Conservation (phyloP, 768 basidiomycete species). For the Lactifluus pinguis region DNA sequence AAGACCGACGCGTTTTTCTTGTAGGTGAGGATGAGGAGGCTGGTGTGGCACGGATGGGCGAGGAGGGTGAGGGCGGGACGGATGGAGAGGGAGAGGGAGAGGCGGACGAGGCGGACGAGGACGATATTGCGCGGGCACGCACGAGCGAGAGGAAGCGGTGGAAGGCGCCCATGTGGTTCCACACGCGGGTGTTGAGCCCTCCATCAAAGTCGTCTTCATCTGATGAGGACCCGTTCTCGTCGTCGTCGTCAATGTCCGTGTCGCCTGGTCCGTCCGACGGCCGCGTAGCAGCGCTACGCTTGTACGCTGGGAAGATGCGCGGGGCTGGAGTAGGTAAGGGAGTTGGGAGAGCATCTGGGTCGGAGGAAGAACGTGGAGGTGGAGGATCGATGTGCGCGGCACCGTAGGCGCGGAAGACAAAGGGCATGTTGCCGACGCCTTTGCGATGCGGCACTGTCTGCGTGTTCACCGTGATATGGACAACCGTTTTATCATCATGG, state of each 20-base stretch:
- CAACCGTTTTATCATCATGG: slow-evolving; percentile 40
- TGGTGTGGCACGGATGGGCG: background rate
- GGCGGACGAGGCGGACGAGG: slow-evolving; percentile 3
- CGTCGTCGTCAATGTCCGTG: slow-evolving; percentile 7
- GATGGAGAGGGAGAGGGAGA: slow-evolving; percentile 2
- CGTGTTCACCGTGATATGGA: slow-evolving; percentile 59
- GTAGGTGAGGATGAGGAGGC: slow-evolving; percentile 1
- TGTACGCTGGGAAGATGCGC: slow-evolving; percentile 14
- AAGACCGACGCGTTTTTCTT: background rate
- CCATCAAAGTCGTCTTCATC: slow-evolving; percentile 16
- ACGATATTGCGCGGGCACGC: slow-evolving; percentile 12
- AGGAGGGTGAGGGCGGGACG: slow-evolving; percentile 10
- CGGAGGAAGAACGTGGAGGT: background rate
- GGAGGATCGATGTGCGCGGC: slow-evolving; percentile 16
- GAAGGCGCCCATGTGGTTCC: slow-evolving; percentile 26
- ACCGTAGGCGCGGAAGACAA: slow-evolving; percentile 43
- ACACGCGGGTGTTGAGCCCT: slow-evolving; percentile 21
- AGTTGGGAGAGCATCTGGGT: background rate
- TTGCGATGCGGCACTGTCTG: slow-evolving; percentile 42
- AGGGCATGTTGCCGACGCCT: slow-evolving; percentile 53
- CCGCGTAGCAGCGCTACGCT: background rate
- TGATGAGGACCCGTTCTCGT: slow-evolving; percentile 1
- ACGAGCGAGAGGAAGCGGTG: slow-evolving; percentile 23
- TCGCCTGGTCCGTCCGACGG: background rate
- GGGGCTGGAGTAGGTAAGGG: background rate